These are phyloP conservation scores for Cenchrus purpureus DNA, from an alignment of 176 grass and related monocot genomes.

Conservation along the genomic window DNA sequence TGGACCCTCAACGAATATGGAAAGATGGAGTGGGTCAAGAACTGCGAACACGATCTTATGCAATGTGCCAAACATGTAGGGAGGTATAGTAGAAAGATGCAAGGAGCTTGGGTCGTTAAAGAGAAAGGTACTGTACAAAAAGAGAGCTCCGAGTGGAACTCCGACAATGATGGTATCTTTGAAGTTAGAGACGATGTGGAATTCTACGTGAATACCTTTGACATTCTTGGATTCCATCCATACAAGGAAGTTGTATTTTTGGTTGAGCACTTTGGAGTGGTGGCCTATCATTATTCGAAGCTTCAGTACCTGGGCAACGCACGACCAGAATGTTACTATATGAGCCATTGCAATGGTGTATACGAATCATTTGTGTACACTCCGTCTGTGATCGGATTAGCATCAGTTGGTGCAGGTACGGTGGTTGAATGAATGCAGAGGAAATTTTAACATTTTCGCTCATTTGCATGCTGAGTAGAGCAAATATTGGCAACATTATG, in stretches of 20 bases:
- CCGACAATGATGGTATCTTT: conserved; percentile 22
- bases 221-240: conserved; percentile 23
- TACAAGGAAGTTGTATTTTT: conserved; percentile 27
- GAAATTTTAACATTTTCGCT: too few species aligned
- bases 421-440: too few species aligned
- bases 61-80: neutral
- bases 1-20: neutral
- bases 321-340: neutral
- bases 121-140: neutral
- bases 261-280: neutral
- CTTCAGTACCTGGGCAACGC: conserved; percentile 18
- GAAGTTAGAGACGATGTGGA: neutral
- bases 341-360: neutral
- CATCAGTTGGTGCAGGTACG: too few species aligned
- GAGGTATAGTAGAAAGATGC: neutral
- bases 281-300: conserved; percentile 33
- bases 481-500: too few species aligned
- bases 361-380: neutral
- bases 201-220: fast-evolving
- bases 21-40: neutral
- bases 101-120: neutral
- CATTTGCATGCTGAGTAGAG: too few species aligned
- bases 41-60: neutral
- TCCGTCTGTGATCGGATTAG: neutral
- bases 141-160: conserved; percentile 4